These are phyloP conservation scores for Zygosaccharomyces lentus DNA, from an alignment of 805 yeast species.

Conservation along the genomic window DNA sequence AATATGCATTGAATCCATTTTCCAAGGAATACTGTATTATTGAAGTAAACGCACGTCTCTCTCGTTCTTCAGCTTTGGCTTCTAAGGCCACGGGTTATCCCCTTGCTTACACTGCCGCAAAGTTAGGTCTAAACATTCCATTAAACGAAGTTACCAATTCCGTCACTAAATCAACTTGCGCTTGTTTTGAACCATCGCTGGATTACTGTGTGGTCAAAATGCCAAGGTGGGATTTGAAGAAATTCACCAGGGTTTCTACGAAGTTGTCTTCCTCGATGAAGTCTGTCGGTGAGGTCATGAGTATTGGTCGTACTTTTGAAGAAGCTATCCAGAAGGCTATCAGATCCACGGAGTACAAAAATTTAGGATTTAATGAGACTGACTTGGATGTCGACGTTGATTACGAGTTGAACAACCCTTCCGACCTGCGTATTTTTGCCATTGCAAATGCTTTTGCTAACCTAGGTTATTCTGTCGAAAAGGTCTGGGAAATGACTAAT, in stretches of 20 bases:
- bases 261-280: slow-evolving; percentile 91
- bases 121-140: slow-evolving; percentile 88
- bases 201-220: slow-evolving; percentile 96
- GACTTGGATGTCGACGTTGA: slow-evolving; percentile 91
- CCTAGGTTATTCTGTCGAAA: slow-evolving; percentile 80
- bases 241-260: slow-evolving; percentile 87
- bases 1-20: slow-evolving; percentile 90
- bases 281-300: slow-evolving; percentile 98
- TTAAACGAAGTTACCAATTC: slow-evolving; percentile 87
- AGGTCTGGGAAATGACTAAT: slow-evolving; percentile 83
- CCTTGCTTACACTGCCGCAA: slow-evolving; percentile 96
- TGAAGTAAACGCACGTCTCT: slow-evolving; percentile 96
- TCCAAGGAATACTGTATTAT: slow-evolving; percentile 94
- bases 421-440: slow-evolving; percentile 96
- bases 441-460: slow-evolving; percentile 88
- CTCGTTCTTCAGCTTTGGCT: slow-evolving; percentile 98
- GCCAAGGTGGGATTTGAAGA: slow-evolving; percentile 98
- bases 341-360: slow-evolving; percentile 85
- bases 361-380: slow-evolving; percentile 87
- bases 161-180: slow-evolving; percentile 89
- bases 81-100: slow-evolving; percentile 99
- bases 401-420: slow-evolving; percentile 88
- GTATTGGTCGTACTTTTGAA: slow-evolving; percentile 94
- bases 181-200: slow-evolving; percentile 95
- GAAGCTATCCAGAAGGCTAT: slow-evolving; percentile 98